Base-by-base conservation (phyloP, 2,329 filamentous ascomycete genomes). In the Boeremia lycopersici region DNA sequence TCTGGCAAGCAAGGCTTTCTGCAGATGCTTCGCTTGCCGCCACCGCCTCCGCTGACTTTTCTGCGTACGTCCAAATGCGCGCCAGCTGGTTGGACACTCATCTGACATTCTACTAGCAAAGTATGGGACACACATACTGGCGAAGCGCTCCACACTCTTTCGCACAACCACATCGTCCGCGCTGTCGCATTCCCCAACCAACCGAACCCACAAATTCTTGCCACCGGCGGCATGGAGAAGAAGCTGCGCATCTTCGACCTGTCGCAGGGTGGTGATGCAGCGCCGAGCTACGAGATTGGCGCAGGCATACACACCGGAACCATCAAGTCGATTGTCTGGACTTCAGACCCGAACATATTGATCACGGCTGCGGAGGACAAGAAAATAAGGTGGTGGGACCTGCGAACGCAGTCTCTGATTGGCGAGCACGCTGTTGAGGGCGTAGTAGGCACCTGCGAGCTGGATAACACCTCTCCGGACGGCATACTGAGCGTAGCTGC, bases 251-350 rank as follows among this genome's bases (percentile, higher is more conserved):
- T 99, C 60, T 99, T 95, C 71, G 93, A 98, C 68, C 81, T 99
- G 13, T 86, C 86, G 13, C 85, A 87, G 56, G 80, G 84, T 47
- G 69, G 84, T 48, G 69, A 73, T 60, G 68, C 72, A 31, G 73
- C 81, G 35, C 77, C 82, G 5, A 85, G 88, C 57, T 95, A 93
- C 70, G 95, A 98, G 74, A 93, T 99, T 63, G 95, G 92, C 17
- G 83, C 88, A 6, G 91, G 90, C 31, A 83, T 89, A 11, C 95
- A 99, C 74, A 87, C 84, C 13, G 90, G 89, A 41, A 90, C 90
- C 29, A 98, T 99, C 82, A 98, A 97, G 76, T 93, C 91, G 53
- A 96, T 99, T 58, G 90, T 96, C 57, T 99, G 95, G 95, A 91
- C 91, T 47, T 85, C 86, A 55, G 90, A 96, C 68, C 89, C 90